These are phyloP conservation scores for Theileria luwenshuni DNA, from an alignment of 169 alveolate genomes.

Conservation along the genomic window DNA sequence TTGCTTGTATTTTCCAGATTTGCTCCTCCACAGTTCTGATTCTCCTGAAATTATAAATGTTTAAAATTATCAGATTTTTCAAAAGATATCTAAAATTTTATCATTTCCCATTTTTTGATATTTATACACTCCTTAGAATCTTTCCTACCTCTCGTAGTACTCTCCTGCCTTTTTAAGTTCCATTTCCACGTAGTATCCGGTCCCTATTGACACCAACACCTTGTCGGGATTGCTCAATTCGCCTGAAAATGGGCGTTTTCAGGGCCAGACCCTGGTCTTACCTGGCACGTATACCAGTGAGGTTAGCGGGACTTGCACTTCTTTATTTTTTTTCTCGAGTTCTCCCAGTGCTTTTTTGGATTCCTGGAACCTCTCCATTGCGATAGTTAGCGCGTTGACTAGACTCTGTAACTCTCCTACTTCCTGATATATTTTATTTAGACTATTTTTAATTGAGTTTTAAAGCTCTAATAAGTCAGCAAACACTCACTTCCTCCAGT, in stretches of 20 bases:
- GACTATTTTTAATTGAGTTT: neutral
- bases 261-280: neutral
- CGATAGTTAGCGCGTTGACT: conserved; percentile 53
- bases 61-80: too few relatives aligned
- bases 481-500: conserved; percentile 59
- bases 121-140: too few relatives aligned
- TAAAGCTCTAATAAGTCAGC: neutral
- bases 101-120: too few relatives aligned
- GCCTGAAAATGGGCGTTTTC: conserved; percentile 18
- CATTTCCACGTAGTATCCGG: conserved; percentile 67
- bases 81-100: too few relatives aligned
- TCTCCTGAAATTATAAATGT: conserved; percentile 36
- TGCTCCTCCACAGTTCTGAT: conserved; percentile 58
- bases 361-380: conserved; percentile 60
- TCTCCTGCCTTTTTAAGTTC: conserved; percentile 48
- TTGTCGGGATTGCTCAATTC: conserved; percentile 55
- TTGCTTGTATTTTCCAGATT: conserved; percentile 53
- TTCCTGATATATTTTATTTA: conserved; percentile 37
- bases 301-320: conserved; percentile 65
- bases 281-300: conserved; percentile 71
- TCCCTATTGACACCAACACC: conserved; percentile 66
- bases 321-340: conserved; percentile 5
- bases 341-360: conserved; percentile 54
- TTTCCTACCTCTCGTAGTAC: conserved; percentile 58
- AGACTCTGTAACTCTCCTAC: conserved; percentile 56